phyloP scores from a whole-genome alignment of 192 early-diverging fungal genomes.

The Lunasporangiospora selenospora region DNA sequence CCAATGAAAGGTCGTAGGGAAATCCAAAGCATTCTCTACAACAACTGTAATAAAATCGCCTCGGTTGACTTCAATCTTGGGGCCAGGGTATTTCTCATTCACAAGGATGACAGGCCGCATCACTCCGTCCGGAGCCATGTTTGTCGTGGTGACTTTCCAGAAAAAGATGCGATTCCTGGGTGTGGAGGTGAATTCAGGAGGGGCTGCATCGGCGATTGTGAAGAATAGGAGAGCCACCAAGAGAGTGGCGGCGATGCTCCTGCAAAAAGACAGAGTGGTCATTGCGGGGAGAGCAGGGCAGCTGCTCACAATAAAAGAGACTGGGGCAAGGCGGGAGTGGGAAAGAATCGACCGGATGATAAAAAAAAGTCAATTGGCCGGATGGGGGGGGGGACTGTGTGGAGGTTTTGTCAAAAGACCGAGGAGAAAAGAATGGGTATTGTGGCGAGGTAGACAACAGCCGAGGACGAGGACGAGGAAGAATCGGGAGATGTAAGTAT shows the following conservation, averaged over 20 bases:
- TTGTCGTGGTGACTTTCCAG: constrained; percentile 39
- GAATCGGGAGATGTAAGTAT: too few relatives aligned
- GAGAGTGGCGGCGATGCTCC: constrained; percentile 2
- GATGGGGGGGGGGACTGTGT: too few relatives aligned
- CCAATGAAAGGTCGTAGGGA: constrained; percentile 56
- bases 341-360: too few relatives aligned
- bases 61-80: constrained; percentile 55
- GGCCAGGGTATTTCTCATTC: constrained; percentile 65
- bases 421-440: too few relatives aligned
- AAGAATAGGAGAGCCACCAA: not conserved
- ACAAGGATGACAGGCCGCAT: constrained; percentile 48
- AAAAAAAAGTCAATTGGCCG: too few relatives aligned
- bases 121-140: constrained; percentile 51
- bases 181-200: constrained; percentile 29
- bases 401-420: too few relatives aligned
- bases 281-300: too few relatives aligned
- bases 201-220: constrained; percentile 6
- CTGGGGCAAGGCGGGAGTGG: too few relatives aligned
- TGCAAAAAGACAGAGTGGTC: not conserved
- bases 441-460: too few relatives aligned
- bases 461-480: too few relatives aligned
- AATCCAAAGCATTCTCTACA: constrained; percentile 52
- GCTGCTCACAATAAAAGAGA: not conserved
- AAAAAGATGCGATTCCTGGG: constrained; percentile 47
- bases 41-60: constrained; percentile 56